These are phyloP conservation scores for Climacium dendroides DNA, from an alignment of 225 moss, liverwort and hornwort genomes.

Conservation along the genomic window DNA sequence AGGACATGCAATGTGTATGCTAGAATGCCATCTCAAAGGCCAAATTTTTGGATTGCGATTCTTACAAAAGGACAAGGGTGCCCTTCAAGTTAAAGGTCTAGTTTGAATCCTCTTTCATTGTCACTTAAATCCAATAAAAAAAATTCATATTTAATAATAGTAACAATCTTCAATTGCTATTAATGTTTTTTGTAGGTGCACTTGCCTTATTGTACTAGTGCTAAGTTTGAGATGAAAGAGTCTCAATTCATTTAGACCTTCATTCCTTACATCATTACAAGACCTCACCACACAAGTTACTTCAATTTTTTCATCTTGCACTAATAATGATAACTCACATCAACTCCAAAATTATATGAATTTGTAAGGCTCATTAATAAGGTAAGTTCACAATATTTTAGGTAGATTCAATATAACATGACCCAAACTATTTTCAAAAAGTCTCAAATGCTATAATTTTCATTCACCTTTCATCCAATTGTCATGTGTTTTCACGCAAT, in stretches of 20 bases:
- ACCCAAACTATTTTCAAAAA: neutral
- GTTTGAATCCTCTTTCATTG: neutral
- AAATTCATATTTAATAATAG: neutral
- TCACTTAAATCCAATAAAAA: neutral
- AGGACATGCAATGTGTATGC: rapidly evolving
- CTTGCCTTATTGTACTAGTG: neutral
- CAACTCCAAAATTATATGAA: neutral
- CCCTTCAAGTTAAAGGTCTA: neutral
- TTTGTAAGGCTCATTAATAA: neutral
- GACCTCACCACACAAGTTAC: neutral
- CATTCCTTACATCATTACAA: rapidly evolving
- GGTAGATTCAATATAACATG: neutral
- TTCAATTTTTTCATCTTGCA: neutral
- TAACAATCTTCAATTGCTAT: neutral
- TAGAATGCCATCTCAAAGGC: neutral
- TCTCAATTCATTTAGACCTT: neutral
- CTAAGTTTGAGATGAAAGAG: neutral
- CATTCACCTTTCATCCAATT: too few species aligned
- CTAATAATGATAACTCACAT: neutral
- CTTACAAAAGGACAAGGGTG: too few species aligned
- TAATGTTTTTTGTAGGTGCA: neutral
- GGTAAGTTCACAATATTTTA: neutral
- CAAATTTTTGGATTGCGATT: too few species aligned
- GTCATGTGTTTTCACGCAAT: neutral
- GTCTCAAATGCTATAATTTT: neutral